Evolutionary conservation across 1,139 yeast genomes (phyloP).

Genomic region (Candida frijolesensis): DNA sequence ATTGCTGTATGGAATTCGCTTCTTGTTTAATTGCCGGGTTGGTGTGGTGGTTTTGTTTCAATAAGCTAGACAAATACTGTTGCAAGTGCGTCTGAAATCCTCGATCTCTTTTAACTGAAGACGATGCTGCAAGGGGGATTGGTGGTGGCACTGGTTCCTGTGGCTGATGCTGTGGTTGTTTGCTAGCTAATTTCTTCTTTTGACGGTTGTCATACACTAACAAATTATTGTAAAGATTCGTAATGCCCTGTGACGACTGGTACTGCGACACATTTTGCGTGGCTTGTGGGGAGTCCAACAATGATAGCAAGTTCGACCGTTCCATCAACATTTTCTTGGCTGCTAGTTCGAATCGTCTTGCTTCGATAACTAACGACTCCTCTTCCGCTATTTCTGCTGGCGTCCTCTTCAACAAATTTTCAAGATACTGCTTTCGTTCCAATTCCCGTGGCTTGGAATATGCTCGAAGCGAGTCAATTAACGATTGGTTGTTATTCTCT

Average conservation of each 20-base stretch:
- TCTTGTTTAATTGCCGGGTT: constrained; percentile 33
- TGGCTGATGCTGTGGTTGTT: constrained; percentile 34
- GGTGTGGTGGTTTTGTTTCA: constrained; percentile 38
- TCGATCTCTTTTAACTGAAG: constrained; percentile 53
- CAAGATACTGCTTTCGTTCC: constrained; percentile 79
- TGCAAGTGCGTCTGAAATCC: constrained; percentile 55
- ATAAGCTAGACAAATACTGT: constrained; percentile 40
- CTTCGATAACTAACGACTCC: constrained; percentile 89
- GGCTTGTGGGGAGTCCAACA: constrained; percentile 87
- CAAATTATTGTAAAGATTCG: constrained; percentile 80
- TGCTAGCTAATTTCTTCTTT: constrained; percentile 32
- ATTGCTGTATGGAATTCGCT: constrained; percentile 42
- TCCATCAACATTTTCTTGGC: constrained; percentile 88
- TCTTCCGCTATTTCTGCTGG: constrained; percentile 99
- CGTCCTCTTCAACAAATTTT: constrained; percentile 73
- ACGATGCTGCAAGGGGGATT: constrained; percentile 58
- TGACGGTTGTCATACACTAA: constrained; percentile 74
- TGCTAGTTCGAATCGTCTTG: constrained; percentile 88
- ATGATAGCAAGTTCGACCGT: constrained; percentile 73
- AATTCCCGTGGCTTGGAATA: constrained; percentile 70
- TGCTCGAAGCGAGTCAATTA: constrained; percentile 52
- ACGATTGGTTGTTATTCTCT: constrained; percentile 45
- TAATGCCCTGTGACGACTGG: constrained; percentile 84
- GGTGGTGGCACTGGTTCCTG: constrained; percentile 62
- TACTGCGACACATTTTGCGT: constrained; percentile 77